Conservation (phyloP, 805 yeast genomes). For the Candida easanensis region DNA sequence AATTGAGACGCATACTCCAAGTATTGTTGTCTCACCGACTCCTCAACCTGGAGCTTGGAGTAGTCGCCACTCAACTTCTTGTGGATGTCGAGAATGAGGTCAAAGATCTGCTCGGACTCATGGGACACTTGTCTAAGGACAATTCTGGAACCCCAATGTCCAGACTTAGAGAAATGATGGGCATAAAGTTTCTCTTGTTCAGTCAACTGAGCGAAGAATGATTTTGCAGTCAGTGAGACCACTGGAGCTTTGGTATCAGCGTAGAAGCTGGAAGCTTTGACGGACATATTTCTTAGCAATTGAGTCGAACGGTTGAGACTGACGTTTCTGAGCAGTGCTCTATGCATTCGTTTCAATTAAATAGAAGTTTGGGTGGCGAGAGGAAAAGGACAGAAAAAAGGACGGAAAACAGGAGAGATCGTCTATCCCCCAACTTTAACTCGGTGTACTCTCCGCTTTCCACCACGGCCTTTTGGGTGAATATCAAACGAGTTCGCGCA, state of each 20-base stretch:
- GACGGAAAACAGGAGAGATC: too few species aligned
- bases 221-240: constrained; percentile 63
- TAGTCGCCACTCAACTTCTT: constrained; percentile 46
- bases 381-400: too few species aligned
- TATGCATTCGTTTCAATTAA: not conserved
- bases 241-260: constrained; percentile 71
- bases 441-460: not conserved
- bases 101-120: constrained; percentile 74
- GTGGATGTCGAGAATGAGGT: constrained; percentile 63
- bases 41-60: constrained; percentile 34
- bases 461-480: not conserved
- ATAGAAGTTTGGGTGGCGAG: not conserved
- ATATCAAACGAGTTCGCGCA: not conserved
- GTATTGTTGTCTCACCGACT: constrained; percentile 42
- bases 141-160: constrained; percentile 80
- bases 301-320: not conserved
- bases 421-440: too few species aligned
- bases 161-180: constrained; percentile 78
- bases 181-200: constrained; percentile 67
- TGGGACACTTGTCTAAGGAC: constrained; percentile 79
- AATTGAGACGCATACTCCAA: constrained; percentile 77
- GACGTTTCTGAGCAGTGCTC: not conserved
- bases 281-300: constrained; percentile 8
- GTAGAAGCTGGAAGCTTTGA: constrained; percentile 24
- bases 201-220: constrained; percentile 65